These are phyloP conservation scores for Polytrichum formosum DNA, from an alignment of 225 moss, liverwort and hornwort species.

Conservation along the genomic window DNA sequence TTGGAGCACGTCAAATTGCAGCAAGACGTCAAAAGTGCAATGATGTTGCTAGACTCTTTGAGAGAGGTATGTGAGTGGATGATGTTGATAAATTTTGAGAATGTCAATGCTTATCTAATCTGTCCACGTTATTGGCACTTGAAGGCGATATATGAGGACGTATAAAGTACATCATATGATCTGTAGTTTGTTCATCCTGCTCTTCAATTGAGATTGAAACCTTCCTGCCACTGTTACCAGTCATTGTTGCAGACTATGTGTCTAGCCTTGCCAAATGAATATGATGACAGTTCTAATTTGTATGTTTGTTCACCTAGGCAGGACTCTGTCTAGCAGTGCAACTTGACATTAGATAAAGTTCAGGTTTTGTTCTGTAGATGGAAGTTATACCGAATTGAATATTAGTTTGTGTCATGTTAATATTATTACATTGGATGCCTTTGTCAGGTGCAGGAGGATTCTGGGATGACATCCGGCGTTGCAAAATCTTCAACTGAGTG, in stretches of 20 bases:
- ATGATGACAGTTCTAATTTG: too few species aligned
- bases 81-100: not conserved
- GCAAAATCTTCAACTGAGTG: conserved; percentile 17
- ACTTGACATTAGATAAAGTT: not conserved
- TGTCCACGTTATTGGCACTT: too few species aligned
- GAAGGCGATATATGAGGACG: too few species aligned
- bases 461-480: not conserved
- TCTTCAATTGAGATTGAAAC: too few species aligned
- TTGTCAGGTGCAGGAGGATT: conserved; percentile 21
- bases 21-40: conserved; percentile 23
- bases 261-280: too few species aligned
- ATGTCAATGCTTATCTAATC: too few species aligned
- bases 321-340: not conserved
- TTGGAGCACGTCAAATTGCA: conserved; percentile 20
- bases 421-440: not conserved
- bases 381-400: not conserved
- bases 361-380: too few species aligned
- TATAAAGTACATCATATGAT: too few species aligned
- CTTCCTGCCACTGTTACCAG: too few species aligned
- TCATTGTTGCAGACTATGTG: too few species aligned
- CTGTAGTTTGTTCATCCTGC: too few species aligned
- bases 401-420: not conserved
- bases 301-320: not conserved
- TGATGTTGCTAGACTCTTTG: conserved; percentile 24
- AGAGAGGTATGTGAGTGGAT: conserved; percentile 17